A percentile compares a stretch with the other conserved stretches of the same genome.
Evolutionary conservation across 2,329 filamentous ascomycete genomes (phyloP).

Genomic region (Penicillium sp.): DNA sequence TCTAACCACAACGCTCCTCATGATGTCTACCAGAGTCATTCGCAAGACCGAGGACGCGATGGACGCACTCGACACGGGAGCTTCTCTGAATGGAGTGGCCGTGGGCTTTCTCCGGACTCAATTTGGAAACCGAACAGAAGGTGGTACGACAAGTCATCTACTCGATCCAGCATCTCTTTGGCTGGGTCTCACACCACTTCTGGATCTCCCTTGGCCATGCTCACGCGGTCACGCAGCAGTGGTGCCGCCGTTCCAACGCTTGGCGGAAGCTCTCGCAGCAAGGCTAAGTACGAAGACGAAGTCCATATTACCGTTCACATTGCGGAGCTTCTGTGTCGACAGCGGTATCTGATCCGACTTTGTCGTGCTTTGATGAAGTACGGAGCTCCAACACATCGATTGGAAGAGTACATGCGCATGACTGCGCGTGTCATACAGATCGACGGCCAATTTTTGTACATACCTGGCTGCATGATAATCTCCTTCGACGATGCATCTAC

Average conservation of each 20-base stretch:
- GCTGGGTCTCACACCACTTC: conserved; percentile 32
- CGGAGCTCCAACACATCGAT: conserved; percentile 84
- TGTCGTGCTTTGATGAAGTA: conserved; percentile 87
- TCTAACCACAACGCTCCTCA: conserved; percentile 29
- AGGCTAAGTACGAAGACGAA: conserved; percentile 45
- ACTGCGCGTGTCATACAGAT: conserved; percentile 86
- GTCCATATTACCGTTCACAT: conserved; percentile 63
- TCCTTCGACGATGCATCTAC: conserved; percentile 67
- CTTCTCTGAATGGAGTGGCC: conserved; percentile 32
- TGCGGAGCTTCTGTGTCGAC: conserved; percentile 71
- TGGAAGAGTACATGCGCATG: conserved; percentile 90
- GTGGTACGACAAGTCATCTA: conserved; percentile 45
- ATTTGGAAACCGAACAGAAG: conserved; percentile 35
- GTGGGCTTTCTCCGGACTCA: conserved; percentile 36
- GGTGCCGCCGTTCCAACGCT: conserved; percentile 30
- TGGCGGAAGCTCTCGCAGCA: conserved; percentile 16
- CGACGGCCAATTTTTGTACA: conserved; percentile 84
- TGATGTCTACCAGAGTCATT: conserved; percentile 29
- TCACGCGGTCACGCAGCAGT: conserved; percentile 41
- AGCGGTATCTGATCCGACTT: conserved; percentile 80
- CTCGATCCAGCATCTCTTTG: conserved; percentile 38
- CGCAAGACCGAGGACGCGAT: conserved; percentile 26
- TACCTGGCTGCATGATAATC: conserved; percentile 92
- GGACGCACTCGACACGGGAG: conserved; percentile 35
- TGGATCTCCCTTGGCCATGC: conserved; percentile 31